Evolutionary conservation across 1,139 yeast species (phyloP), one percentile per base, ranked within the genome.

Genomic region (Hyphopichia khmerensis): DNA sequence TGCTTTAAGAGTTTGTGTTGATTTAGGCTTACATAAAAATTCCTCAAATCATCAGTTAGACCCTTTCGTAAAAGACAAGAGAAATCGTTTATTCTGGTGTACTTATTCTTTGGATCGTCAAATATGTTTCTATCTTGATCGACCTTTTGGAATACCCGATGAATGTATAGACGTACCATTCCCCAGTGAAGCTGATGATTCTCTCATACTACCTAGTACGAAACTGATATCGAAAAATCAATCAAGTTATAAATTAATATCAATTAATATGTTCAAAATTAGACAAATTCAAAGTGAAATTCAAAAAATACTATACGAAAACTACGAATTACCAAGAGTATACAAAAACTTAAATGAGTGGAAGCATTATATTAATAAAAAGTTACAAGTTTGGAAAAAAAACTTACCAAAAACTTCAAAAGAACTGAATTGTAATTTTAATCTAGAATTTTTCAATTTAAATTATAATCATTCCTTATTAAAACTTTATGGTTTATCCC

Each of bases 71-170:
- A 65, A 78, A 24, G 96, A 90, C 55, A 66, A 84, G 60, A 69
- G 95, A 45, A 73, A 96, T 51, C 66, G 96, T 35, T 64, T 90
- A 32, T 89, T 90, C 53, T 90, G 97, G 97, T 86, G 96, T 58
- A 82, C 93, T 0, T 90, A 89, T 60, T 77, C 91, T 1, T 64
- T 90, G 39, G 97, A 90, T 59, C 65, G 97, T 30, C 91, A 85
- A 54, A 77, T 84, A 10, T 83, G 90, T 56, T 80, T 84, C 44
- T 84, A 84, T 55, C 62, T 84, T 44, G 87, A 87, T 8, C 65
- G 90, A 39, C 91, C 91, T 0, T 81, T 83, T 49, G 89, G 90
- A 0, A 82, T 85, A 1, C 87, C 90, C 0, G 91, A 85, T 52
- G 87, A 82, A 47, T 74, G 80, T 42, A 77, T 85, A 29, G 72